Conservation (phyloP, 768 basidiomycete genomes). For the Pulveroboletus ravenelii region DNA sequence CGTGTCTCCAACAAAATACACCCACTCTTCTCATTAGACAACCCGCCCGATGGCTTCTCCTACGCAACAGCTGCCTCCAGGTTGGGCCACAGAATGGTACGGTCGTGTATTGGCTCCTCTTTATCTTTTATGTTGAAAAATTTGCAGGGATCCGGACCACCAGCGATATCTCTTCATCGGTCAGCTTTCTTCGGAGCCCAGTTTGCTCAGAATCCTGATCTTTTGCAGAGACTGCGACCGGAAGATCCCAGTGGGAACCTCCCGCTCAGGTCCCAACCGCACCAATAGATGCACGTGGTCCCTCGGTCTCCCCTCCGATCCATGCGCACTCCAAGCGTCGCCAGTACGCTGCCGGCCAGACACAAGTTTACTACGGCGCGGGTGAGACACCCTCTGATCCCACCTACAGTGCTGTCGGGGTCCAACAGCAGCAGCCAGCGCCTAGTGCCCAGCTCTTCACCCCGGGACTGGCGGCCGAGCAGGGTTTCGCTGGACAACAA, state of each 20-base stretch:
- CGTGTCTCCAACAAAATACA: slow-evolving; percentile 21
- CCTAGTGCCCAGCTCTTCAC: slow-evolving; percentile 65
- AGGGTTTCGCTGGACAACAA: slow-evolving; percentile 58
- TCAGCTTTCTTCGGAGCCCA: slow-evolving; percentile 38
- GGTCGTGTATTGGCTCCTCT: slow-evolving; percentile 9
- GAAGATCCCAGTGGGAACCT: slow-evolving; percentile 86
- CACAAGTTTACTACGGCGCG: slow-evolving; percentile 77
- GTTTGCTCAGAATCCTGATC: slow-evolving; percentile 10
- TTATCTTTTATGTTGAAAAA: slow-evolving; percentile 14
- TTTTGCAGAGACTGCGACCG: slow-evolving; percentile 70
- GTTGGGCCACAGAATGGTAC: slow-evolving; percentile 93
- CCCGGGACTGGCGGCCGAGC: slow-evolving; percentile 71
- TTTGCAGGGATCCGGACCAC: slow-evolving; percentile 66
- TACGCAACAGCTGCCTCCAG: slow-evolving; percentile 75
- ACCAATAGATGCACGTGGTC: slow-evolving; percentile 38
- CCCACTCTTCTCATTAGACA: background rate
- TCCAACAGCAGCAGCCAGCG: slow-evolving; percentile 33
- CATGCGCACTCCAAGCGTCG: slow-evolving; percentile 63
- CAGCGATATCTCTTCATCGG: slow-evolving; percentile 89
- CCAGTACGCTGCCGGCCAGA: slow-evolving; percentile 93
- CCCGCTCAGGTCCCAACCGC: slow-evolving; percentile 42
- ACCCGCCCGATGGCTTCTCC: slow-evolving; percentile 36
- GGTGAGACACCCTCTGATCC: slow-evolving; percentile 44
- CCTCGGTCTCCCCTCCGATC: slow-evolving; percentile 41
- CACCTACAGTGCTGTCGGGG: slow-evolving; percentile 35